These are phyloP conservation scores for Arthromyces matolae DNA, from an alignment of 768 basidiomycete species.

Conservation along the genomic window DNA sequence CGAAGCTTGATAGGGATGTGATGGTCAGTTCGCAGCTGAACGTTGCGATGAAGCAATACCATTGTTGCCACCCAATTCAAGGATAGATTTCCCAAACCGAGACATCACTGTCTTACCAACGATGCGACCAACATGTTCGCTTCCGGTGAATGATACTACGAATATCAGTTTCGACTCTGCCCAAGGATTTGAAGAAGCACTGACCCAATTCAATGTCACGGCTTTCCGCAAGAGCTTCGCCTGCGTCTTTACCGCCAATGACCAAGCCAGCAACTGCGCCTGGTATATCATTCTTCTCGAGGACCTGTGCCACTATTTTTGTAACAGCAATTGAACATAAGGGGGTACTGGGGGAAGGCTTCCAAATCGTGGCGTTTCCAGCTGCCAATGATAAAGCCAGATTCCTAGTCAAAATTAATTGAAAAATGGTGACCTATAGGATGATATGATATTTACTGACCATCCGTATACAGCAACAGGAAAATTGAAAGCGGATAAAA, in stretches of 20 bases:
- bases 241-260: slow-evolving; percentile 78
- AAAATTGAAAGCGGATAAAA: slow-evolving; percentile 95
- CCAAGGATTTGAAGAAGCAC: slow-evolving; percentile 11
- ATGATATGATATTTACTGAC: slow-evolving; percentile 33
- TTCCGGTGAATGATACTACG: slow-evolving; percentile 92
- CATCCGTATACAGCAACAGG: slow-evolving; percentile 93
- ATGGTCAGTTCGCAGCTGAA: slow-evolving; percentile 17
- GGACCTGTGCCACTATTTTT: slow-evolving; percentile 73
- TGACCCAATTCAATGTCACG: slow-evolving; percentile 74
- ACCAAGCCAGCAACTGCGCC: slow-evolving; percentile 83
- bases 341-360: slow-evolving; percentile 87
- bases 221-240: slow-evolving; percentile 75
- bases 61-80: slow-evolving; percentile 96
- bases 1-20: slow-evolving; percentile 53
- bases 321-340: slow-evolving; percentile 90
- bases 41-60: slow-evolving; percentile 43
- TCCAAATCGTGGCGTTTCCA: slow-evolving; percentile 94
- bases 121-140: slow-evolving; percentile 79
- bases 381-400: slow-evolving; percentile 82
- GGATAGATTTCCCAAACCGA: slow-evolving; percentile 84
- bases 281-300: slow-evolving; percentile 79
- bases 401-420: slow-evolving; percentile 55
- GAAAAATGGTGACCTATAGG: not conserved
- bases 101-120: slow-evolving; percentile 88
- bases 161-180: slow-evolving; percentile 8